phyloP scores from a whole-genome alignment of 257 asterid species.

The Lantana camara region DNA sequence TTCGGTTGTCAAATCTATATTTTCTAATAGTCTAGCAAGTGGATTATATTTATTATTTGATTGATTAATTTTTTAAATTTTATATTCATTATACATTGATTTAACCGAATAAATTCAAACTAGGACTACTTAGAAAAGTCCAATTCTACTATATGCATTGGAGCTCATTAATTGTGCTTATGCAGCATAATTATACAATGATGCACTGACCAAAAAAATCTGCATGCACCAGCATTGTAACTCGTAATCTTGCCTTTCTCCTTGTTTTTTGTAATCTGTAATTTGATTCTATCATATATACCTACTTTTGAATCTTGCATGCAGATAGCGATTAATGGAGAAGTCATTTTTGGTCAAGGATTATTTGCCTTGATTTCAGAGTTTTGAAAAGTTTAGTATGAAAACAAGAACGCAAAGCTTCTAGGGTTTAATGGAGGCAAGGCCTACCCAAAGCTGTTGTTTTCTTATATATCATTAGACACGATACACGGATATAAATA shows the following conservation, averaged over 20 bases:
- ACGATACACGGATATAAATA: too few species aligned
- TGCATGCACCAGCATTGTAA: background rate
- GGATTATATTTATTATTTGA: too few species aligned
- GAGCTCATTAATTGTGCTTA: conserved; percentile 10
- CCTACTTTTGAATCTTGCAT: background rate
- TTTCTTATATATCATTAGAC: too few species aligned
- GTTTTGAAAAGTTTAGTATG: too few species aligned
- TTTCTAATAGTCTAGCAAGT: too few species aligned
- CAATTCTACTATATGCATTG: background rate
- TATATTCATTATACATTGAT: too few species aligned
- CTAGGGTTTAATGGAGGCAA: too few species aligned
- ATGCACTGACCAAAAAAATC: conserved; percentile 10
- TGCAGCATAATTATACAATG: background rate
- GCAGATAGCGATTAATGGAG: background rate
- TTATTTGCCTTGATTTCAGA: background rate
- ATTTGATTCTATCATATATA: background rate
- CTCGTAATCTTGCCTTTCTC: background rate
- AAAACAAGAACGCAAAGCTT: too few species aligned
- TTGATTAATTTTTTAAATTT: too few species aligned
- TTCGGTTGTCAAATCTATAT: too few species aligned
- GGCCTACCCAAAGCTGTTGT: too few species aligned
- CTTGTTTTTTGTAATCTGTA: background rate
- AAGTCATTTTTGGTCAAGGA: background rate
- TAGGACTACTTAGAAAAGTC: background rate
- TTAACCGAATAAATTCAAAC: too few species aligned